Base-by-base conservation (phyloP, 2,329 filamentous ascomycete genomes). In the Pochonia chlamydosporia region DNA sequence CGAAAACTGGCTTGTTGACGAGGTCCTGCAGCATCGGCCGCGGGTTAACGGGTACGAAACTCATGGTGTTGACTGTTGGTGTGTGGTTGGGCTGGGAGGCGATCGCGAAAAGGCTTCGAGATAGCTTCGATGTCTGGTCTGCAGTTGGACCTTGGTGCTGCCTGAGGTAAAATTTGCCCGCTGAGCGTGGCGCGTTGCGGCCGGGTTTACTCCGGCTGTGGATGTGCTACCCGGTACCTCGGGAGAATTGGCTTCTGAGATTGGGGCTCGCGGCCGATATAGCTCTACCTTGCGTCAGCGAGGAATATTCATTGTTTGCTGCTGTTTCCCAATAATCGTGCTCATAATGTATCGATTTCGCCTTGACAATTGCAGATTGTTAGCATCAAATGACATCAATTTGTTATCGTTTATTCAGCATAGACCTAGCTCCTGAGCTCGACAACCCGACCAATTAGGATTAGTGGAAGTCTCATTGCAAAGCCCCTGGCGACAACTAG, bases 11-110 rank as follows among this genome's bases (percentile, higher is more conserved):
- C 68, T 95, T 87, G 74, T 95, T 87, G 71, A 99, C 87, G 54
- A 96, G 84, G 64, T 84, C 84, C 75, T 96, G 90, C 65, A 99
- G 86, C 79, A 96, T 90, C 37, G 93, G 93, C 68, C 92, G 89
- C 64, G 93, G 93, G 79, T 99, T 99, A 63, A 97, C 78, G 54
- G 93, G 93, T 67, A 95, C 85, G 74, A 95, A 95, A 51, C 65
- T 68, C 65, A 68, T 68, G 31, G 51, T 63, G 54, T 13, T n/a
- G 23, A 3, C 10, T 16, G 16, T n/a, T 3, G 4, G 16, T 26
- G 20, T 13, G 35, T 11, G 23, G 28, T 28, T 13, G 35, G 16
- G 25, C 14, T n/a, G 9, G 11, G 26, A 25, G n/a, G 36, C 23
- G 11, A 28, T 44, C 23, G 21, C 11, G 13, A 31, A 36, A 18